Evolutionary conservation across 2,329 filamentous ascomycete genomes (phyloP).

Genomic region (Blumeriella jaapii): DNA sequence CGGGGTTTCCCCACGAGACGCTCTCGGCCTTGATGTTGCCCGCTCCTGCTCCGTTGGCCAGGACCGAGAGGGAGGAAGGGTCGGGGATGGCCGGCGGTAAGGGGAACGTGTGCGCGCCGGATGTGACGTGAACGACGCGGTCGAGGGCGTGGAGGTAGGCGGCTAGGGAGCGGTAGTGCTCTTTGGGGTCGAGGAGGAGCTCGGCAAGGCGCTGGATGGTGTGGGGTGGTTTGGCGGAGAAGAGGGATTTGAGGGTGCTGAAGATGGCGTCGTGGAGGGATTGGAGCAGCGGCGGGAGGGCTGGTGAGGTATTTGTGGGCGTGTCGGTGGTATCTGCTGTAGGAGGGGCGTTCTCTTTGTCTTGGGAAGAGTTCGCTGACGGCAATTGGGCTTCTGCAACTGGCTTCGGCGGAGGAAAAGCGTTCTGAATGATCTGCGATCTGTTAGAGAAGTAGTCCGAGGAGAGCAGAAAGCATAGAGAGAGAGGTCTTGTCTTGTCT

Average conservation of each 20-base stretch:
- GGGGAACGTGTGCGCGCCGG: constrained; percentile 68
- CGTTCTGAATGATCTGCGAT: constrained; percentile 38
- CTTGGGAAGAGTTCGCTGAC: too few relatives aligned
- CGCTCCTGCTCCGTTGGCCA: constrained; percentile 46
- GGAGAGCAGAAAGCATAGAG: constrained; percentile 37
- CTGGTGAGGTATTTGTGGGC: too few relatives aligned
- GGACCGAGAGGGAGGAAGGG: constrained; percentile 39
- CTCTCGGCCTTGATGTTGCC: constrained; percentile 26
- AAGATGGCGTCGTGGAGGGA: constrained; percentile 51
- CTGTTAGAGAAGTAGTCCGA: constrained; percentile 43
- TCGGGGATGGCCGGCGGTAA: constrained; percentile 57
- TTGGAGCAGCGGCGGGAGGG: constrained; percentile 52
- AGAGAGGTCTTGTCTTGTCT: constrained; percentile 30
- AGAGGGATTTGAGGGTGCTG: constrained; percentile 50
- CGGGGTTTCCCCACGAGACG: constrained; percentile 37
- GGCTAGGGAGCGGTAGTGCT: constrained; percentile 70
- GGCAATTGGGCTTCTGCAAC: too few relatives aligned
- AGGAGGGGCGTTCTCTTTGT: constrained; percentile 54
- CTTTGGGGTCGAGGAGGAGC: constrained; percentile 63
- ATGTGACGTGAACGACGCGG: constrained; percentile 82
- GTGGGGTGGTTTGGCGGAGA: constrained; percentile 69
- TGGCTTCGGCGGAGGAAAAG: constrained; percentile 39
- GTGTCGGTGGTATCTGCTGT: constrained; percentile 28
- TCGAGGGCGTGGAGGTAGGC: constrained; percentile 86
- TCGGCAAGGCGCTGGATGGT: constrained; percentile 89